Conservation (phyloP, 169 alveolate genomes). For the Plasmodium malariae region DNA sequence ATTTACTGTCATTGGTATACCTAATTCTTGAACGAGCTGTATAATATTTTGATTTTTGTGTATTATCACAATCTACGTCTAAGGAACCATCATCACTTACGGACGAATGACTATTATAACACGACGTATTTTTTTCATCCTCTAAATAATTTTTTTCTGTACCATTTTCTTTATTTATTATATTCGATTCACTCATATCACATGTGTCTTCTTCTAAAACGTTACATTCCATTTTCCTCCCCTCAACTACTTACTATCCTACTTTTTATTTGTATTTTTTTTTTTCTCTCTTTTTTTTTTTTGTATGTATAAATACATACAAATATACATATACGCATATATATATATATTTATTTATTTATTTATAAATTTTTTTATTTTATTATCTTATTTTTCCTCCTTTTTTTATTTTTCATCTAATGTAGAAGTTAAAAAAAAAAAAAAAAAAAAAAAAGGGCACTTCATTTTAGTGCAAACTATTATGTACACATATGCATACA, state of each 20-base stretch:
- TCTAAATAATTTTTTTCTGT: slow-evolving; percentile 53
- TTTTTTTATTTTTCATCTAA: neutral
- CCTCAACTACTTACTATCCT: too few relatives aligned
- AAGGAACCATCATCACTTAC: slow-evolving; percentile 49
- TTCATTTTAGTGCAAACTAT: neutral
- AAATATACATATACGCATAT: neutral
- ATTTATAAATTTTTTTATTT: neutral
- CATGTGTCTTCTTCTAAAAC: slow-evolving; percentile 28
- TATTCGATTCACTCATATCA: slow-evolving; percentile 1
- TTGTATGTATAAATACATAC: neutral
- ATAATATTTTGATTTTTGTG: slow-evolving; percentile 25
- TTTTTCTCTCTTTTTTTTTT: slow-evolving; percentile 15
- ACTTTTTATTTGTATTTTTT: neutral
- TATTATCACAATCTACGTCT: slow-evolving; percentile 51
- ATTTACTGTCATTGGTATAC: neutral
- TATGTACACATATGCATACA: neutral
- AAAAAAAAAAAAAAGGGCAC: neutral
- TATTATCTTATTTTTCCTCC: neutral
- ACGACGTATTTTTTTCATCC: slow-evolving; percentile 52
- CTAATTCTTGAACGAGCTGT: too few relatives aligned
- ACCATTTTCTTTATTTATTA: slow-evolving; percentile 26
- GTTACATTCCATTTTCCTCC: slow-evolving; percentile 52
- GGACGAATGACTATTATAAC: slow-evolving; percentile 61
- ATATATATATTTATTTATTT: neutral
- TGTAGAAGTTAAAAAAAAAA: neutral